Evolutionary conservation across 1,284 basidiomycete species (phyloP), one percentile per base, ranked within the genome.

Genomic region (Cutaneotrichosporon sp.): DNA sequence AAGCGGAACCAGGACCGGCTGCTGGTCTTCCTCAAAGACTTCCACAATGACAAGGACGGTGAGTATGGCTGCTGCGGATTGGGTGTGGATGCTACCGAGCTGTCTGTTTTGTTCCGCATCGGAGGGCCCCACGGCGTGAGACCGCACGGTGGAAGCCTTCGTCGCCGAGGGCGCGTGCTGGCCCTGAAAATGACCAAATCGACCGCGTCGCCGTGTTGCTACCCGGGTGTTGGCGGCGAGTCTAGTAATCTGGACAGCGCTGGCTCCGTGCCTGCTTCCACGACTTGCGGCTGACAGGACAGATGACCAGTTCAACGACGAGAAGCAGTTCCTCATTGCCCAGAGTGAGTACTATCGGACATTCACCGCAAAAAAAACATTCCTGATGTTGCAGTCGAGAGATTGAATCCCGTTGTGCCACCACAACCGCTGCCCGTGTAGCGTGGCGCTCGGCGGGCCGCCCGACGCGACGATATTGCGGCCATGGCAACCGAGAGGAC

Each of bases 11-110:
- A 90, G 78, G 91, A 96, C 17, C 93, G 96, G 67, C 78, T 99
- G 12, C 79, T 98, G 35, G 78, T 79, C 5, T 99, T 97, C 78
- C 77, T 99, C 54, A 85, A 85, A 71, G 84, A 84, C 55, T 99
- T 99, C 79, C 94, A 97, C 72, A 97, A 96, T 69, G 94, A 99
- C 72, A 96, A 96, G 75, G 93, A 97, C 73, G 88, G 86, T 87
- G 52, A 45, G 84, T 77, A 16, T 22, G 3, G 16, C 4, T 22
- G 35, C 3, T 25, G 1, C 31, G 16, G 11, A 14, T 14, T 4
- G 12, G 27, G 5, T 5, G n/a, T 46, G 50, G 41, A 3, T n/a
- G 20, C 41, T n/a, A n/a, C n/a, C n/a, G n/a, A n/a, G n/a, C n/a
- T n/a, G n/a, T n/a, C n/a, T n/a, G n/a, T n/a, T n/a, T n/a, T n/a